These are phyloP conservation scores for Colletotrichum echinochloae DNA, from an alignment of 2,329 filamentous ascomycete genomes.

Conservation along the genomic window DNA sequence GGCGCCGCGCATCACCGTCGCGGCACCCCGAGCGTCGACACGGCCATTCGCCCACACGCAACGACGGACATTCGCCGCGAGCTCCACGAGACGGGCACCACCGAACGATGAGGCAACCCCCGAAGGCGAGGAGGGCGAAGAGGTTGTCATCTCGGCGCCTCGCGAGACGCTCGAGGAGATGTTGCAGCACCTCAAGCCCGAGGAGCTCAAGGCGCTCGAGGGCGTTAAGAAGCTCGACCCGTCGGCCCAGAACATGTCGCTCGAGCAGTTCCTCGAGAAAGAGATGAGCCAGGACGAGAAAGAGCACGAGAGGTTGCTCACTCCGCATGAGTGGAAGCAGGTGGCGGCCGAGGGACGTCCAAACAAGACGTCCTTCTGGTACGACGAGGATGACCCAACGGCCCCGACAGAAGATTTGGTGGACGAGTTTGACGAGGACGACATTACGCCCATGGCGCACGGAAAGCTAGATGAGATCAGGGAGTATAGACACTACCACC, in stretches of 20 bases:
- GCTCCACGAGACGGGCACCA: slow-evolving; percentile 44
- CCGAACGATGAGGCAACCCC: background rate
- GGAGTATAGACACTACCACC: slow-evolving; percentile 88
- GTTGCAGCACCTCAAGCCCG: slow-evolving; percentile 36
- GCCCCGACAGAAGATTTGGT: slow-evolving; percentile 62
- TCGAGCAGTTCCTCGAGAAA: slow-evolving; percentile 31
- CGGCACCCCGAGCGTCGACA: slow-evolving; percentile 17
- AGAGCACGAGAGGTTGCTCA: slow-evolving; percentile 20
- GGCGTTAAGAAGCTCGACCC: slow-evolving; percentile 49
- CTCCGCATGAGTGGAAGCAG: slow-evolving; percentile 42
- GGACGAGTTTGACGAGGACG: slow-evolving; percentile 80
- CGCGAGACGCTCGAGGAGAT: slow-evolving; percentile 36
- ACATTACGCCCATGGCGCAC: slow-evolving; percentile 86
- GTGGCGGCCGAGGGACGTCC: slow-evolving; percentile 44
- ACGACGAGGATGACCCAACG: slow-evolving; percentile 62
- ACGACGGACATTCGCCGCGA: slow-evolving; percentile 48
- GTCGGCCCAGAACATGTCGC: slow-evolving; percentile 34
- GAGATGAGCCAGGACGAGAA: slow-evolving; percentile 23
- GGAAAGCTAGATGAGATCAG: slow-evolving; percentile 88
- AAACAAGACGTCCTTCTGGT: slow-evolving; percentile 60
- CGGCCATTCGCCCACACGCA: slow-evolving; percentile 21
- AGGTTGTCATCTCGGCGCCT: slow-evolving; percentile 8
- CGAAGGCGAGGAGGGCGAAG: slow-evolving; percentile 43
- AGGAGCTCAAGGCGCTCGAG: slow-evolving; percentile 44
- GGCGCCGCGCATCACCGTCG: slow-evolving; percentile 30